phyloP scores from a whole-genome alignment of 2,329 filamentous ascomycete species.

The Ceratocystis colombiana region DNA sequence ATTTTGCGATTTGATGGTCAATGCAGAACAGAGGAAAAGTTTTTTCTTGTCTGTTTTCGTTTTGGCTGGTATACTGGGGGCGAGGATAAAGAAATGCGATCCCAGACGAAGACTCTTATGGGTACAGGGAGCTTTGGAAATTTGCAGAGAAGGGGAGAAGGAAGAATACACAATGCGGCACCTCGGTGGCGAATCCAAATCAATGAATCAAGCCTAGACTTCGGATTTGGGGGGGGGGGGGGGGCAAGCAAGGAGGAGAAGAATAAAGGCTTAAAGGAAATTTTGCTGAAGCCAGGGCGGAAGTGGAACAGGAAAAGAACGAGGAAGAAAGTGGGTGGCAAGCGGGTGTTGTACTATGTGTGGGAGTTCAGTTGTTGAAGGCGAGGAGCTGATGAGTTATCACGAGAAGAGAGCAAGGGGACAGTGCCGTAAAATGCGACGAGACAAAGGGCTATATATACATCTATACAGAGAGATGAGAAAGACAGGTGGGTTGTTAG shows the following conservation, averaged over 20 bases:
- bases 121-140: constrained; percentile 8
- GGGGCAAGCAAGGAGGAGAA: not conserved
- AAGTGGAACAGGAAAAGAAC: not conserved
- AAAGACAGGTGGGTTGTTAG: not conserved
- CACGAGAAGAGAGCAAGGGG: not conserved
- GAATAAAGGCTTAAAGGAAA: not conserved
- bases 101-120: not conserved
- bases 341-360: not conserved
- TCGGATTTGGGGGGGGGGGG: not conserved
- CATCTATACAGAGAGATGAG: not conserved
- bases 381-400: not conserved
- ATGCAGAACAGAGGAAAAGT: constrained; percentile 22
- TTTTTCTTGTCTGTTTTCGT: constrained; percentile 15
- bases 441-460: not conserved
- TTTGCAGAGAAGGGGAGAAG: not conserved
- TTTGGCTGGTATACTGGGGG: not conserved
- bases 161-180: constrained; percentile 14
- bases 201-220: not conserved
- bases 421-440: not conserved
- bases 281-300: not conserved
- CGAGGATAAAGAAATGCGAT: not conserved
- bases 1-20: constrained; percentile 16
- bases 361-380: not conserved
- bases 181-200: constrained; percentile 16
- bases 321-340: not conserved